These are phyloP conservation scores for Ustilago shanxiensis DNA, from an alignment of 1,284 basidiomycete genomes.

Conservation along the genomic window DNA sequence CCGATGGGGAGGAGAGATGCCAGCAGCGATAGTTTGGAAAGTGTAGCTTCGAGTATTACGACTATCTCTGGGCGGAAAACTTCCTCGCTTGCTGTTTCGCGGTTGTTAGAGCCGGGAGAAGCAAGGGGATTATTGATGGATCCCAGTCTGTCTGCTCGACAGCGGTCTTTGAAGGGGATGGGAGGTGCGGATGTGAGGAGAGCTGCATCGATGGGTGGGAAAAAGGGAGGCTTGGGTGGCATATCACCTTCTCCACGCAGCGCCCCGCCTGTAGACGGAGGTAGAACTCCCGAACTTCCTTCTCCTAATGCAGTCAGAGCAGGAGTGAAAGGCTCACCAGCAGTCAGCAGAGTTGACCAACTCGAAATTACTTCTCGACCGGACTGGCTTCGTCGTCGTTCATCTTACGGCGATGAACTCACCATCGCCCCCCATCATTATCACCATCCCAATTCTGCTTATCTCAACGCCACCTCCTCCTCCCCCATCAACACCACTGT, in stretches of 20 bases:
- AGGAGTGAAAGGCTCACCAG: background rate
- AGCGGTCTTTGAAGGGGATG: constrained; percentile 15
- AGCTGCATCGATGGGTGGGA: constrained; percentile 29
- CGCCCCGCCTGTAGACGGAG: background rate
- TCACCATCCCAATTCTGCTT: background rate
- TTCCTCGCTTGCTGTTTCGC: constrained; percentile 28
- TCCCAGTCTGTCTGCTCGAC: constrained; percentile 8
- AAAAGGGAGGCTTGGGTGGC: constrained; percentile 6
- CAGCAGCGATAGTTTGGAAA: constrained; percentile 59
- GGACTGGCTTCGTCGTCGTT: constrained; percentile 38
- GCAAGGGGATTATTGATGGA: constrained; percentile 40
- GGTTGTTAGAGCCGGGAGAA: constrained; percentile 51
- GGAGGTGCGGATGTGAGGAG: constrained; percentile 24
- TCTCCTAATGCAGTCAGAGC: too few relatives aligned
- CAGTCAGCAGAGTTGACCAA: background rate
- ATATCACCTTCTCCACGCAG: background rate
- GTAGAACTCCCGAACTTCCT: too few relatives aligned
- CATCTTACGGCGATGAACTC: constrained; percentile 45
- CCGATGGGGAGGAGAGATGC: constrained; percentile 26
- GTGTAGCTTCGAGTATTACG: constrained; percentile 58
- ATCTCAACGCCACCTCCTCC: constrained; percentile 13
- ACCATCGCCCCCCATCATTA: background rate
- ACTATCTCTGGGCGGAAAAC: constrained; percentile 52
- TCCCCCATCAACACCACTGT: too few relatives aligned
- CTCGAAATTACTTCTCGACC: constrained; percentile 26